Conservation (phyloP, 495 filamentous ascomycete species). For the Penicillium silybi region DNA sequence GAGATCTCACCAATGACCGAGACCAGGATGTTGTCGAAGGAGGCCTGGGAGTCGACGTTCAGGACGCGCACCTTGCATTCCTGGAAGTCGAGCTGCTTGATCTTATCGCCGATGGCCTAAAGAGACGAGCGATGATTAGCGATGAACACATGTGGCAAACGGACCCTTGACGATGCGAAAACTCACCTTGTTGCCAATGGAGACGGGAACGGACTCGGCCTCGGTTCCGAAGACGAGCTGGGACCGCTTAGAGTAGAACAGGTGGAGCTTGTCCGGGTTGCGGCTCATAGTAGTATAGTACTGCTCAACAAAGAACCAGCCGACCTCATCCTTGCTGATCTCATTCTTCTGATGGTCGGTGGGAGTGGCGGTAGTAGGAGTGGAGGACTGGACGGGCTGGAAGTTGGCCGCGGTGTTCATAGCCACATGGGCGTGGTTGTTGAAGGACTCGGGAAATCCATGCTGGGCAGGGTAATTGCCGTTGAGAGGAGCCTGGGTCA, state of each 20-base stretch:
- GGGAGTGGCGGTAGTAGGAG: constrained; percentile 38
- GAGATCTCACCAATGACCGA: constrained; percentile 98
- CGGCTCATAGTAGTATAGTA: constrained; percentile 98
- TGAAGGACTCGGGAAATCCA: constrained; percentile 39
- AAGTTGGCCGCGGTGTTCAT: constrained; percentile 41
- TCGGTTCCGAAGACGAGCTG: constrained; percentile 83
- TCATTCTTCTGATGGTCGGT: constrained; percentile 41
- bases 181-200: constrained; percentile 79
- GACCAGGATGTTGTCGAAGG: constrained; percentile 87
- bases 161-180: background rate
- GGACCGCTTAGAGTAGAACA: constrained; percentile 80
- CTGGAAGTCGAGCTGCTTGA: constrained; percentile 88
- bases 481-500: constrained; percentile 43
- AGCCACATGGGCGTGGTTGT: constrained; percentile 31
- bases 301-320: constrained; percentile 99
- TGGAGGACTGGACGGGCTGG: constrained; percentile 44
- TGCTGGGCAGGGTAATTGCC: constrained; percentile 44
- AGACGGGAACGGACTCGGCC: constrained; percentile 77
- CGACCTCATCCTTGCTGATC: constrained; percentile 79
- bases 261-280: constrained; percentile 84
- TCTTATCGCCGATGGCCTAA: constrained; percentile 88
- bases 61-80: constrained; percentile 98
- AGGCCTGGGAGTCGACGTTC: constrained; percentile 95
- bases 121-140: background rate
- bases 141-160: background rate